A percentile compares a stretch with the other conserved stretches of the same genome.
These are phyloP conservation scores for Sutorius eximius DNA, from an alignment of 1,284 basidiomycete genomes.

Conservation along the genomic window DNA sequence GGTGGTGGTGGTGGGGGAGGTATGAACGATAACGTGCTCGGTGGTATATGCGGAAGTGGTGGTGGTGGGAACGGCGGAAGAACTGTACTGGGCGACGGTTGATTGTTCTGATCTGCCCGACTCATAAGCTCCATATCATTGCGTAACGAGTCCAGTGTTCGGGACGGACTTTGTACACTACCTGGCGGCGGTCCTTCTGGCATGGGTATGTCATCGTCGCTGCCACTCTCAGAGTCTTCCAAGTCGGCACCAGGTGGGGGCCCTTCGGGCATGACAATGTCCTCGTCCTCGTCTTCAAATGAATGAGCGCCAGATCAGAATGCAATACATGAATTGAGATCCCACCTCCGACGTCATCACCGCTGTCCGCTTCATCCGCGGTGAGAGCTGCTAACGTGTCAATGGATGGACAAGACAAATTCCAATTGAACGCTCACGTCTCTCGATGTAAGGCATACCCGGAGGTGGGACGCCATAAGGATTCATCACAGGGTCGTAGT, in stretches of 20 bases:
- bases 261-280: slow-evolving; percentile 71
- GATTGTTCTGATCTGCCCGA: slow-evolving; percentile 23
- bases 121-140: slow-evolving; percentile 12
- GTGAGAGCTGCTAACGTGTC: slow-evolving; percentile 46
- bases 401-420: slow-evolving; percentile 4
- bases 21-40: slow-evolving; percentile 29
- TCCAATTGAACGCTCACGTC: slow-evolving; percentile 54
- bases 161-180: slow-evolving; percentile 21
- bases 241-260: slow-evolving; percentile 55
- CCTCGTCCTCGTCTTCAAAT: slow-evolving; percentile 47
- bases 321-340: slow-evolving; percentile 7
- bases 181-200: slow-evolving; percentile 77
- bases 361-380: slow-evolving; percentile 63
- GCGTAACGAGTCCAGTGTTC: slow-evolving; percentile 1
- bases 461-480: slow-evolving; percentile 95
- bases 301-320: slow-evolving; percentile 1
- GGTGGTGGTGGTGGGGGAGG: slow-evolving; percentile 20
- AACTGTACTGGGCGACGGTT: slow-evolving; percentile 5
- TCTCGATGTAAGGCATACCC: slow-evolving; percentile 91
- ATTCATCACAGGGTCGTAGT: slow-evolving; percentile 93
- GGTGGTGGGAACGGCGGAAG: slow-evolving; percentile 23
- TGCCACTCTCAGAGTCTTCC: slow-evolving; percentile 41
- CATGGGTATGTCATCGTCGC: slow-evolving; percentile 84
- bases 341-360: slow-evolving; percentile 52
- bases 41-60: slow-evolving; percentile 28